These are phyloP conservation scores for Colletotrichum nymphaeae DNA, from an alignment of 2,329 filamentous ascomycete species.

Conservation along the genomic window DNA sequence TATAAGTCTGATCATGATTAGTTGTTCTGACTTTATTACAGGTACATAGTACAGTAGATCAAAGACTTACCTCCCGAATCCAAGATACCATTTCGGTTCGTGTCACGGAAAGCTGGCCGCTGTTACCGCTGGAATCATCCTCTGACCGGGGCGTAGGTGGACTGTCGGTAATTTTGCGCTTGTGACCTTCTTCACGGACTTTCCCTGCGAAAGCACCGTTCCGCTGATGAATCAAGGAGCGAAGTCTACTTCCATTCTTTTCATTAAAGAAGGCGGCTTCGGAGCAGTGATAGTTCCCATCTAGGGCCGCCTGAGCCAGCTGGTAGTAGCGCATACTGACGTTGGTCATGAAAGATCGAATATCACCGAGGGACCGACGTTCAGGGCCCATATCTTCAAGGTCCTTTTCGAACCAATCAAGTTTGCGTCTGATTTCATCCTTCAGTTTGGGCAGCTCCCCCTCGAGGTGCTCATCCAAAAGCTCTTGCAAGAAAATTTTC, in stretches of 20 bases:
- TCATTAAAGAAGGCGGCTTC: constrained; percentile 59
- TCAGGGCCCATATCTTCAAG: constrained; percentile 61
- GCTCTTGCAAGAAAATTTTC: constrained; percentile 58
- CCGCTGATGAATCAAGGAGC: constrained; percentile 64
- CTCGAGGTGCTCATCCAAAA: constrained; percentile 61
- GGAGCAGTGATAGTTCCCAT: constrained; percentile 59
- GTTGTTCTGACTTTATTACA: neutral
- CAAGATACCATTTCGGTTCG: neutral
- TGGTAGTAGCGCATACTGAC: constrained; percentile 57
- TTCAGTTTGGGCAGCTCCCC: constrained; percentile 51
- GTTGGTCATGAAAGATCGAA: constrained; percentile 58
- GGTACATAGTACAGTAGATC: constrained; percentile 46
- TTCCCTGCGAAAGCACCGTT: constrained; percentile 57
- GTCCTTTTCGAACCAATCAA: constrained; percentile 42
- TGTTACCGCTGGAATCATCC: neutral
- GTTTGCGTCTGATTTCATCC: constrained; percentile 48
- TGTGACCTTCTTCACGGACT: constrained; percentile 56
- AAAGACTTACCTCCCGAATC: neutral
- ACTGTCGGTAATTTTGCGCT: constrained; percentile 43
- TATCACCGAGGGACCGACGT: constrained; percentile 57
- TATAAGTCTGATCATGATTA: neutral
- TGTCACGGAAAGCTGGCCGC: constrained; percentile 35
- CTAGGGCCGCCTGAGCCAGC: constrained; percentile 56
- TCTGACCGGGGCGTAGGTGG: neutral
- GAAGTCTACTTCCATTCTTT: constrained; percentile 57